Percentiles rank a stretch among this genome's conserved stretches.
Evolutionary conservation across 768 basidiomycete genomes (phyloP).

Genomic region (Termitomyces sp.): DNA sequence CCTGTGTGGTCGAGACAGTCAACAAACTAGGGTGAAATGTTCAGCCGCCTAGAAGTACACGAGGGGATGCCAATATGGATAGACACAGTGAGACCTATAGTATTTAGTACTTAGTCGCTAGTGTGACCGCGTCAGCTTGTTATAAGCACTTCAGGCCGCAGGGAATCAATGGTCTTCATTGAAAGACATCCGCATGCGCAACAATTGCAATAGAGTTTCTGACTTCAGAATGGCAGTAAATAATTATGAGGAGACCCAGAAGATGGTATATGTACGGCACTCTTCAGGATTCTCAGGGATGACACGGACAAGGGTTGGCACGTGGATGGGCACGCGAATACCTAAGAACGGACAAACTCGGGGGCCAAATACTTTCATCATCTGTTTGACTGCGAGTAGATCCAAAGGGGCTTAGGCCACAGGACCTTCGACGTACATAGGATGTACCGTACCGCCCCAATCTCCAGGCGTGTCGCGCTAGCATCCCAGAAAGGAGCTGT

Average conservation of each 20-base stretch:
- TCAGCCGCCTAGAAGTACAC: neutral
- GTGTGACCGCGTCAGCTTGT: neutral
- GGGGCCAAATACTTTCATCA: conserved; percentile 23
- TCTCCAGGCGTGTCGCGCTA: conserved; percentile 45
- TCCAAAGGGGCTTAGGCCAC: conserved; percentile 10
- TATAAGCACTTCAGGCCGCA: neutral
- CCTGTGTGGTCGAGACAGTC: neutral
- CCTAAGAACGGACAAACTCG: conserved; percentile 30
- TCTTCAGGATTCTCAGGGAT: neutral
- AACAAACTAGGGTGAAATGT: neutral
- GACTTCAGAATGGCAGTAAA: neutral
- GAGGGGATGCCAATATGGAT: no score
- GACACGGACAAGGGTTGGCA: neutral
- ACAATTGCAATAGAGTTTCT: neutral
- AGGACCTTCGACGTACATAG: conserved; percentile 20
- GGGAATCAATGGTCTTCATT: neutral
- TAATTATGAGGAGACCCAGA: neutral
- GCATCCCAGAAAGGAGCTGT: conserved; percentile 40
- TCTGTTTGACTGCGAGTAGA: conserved; percentile 5
- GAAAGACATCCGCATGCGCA: neutral
- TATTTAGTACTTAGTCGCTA: no score
- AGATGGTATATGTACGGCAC: neutral
- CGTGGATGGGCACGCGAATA: neutral
- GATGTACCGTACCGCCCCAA: conserved; percentile 56
- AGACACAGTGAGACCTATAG: neutral